Conservation (phyloP, 306 rosid species). For the Rubus parviflorus region DNA sequence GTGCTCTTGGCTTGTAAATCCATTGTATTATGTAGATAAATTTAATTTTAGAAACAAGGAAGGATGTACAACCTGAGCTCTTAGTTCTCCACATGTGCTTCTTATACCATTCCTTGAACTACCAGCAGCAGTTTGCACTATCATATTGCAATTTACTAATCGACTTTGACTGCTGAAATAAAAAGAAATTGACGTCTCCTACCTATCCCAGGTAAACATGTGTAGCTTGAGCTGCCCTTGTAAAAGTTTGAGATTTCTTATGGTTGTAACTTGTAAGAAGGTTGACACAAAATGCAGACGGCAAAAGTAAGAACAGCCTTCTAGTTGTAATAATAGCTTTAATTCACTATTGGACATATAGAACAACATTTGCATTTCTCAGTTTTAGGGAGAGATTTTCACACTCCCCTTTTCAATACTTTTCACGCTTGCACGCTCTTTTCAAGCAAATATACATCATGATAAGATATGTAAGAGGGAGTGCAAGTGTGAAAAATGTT, state of each 20-base stretch:
- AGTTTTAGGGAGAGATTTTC: neutral
- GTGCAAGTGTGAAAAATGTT: neutral
- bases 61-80: neutral
- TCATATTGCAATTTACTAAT: neutral
- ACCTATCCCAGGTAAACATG: no score
- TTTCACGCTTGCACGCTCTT: neutral
- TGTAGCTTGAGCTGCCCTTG: neutral
- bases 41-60: conserved; percentile 27
- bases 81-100: neutral
- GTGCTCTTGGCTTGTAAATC: conserved; percentile 90
- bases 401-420: neutral
- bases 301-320: neutral
- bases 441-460: neutral
- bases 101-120: neutral
- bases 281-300: neutral
- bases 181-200: no score
- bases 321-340: neutral
- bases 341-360: neutral
- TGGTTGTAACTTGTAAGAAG: neutral
- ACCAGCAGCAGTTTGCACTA: neutral
- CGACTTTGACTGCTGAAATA: neutral
- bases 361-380: neutral
- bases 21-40: conserved; percentile 44
- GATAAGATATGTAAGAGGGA: neutral
- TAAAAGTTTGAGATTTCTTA: neutral